phyloP scores from a whole-genome alignment of 805 yeast species.

The Starmerella stigmatis region DNA sequence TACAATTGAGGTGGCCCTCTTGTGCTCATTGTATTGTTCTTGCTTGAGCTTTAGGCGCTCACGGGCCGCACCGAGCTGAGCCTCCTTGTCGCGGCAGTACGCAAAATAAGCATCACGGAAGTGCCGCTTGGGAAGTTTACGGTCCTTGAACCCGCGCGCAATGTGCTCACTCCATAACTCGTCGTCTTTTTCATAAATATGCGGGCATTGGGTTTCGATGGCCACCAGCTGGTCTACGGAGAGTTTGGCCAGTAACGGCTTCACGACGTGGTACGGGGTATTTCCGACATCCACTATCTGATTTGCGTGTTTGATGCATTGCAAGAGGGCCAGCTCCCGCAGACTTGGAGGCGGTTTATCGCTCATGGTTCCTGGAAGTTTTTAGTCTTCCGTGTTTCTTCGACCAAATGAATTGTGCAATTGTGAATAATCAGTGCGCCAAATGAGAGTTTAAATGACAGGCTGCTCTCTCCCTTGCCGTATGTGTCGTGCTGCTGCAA shows the following conservation, averaged over 20 bases:
- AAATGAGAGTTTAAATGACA: too few species aligned
- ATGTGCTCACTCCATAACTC: constrained; percentile 31
- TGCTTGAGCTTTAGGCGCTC: constrained; percentile 29
- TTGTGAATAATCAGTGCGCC: too few species aligned
- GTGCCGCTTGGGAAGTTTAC: constrained; percentile 26
- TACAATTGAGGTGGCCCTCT: constrained; percentile 23
- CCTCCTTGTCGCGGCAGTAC: constrained; percentile 34
- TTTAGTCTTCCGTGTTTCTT: neutral
- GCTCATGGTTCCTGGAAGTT: neutral
- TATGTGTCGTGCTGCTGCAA: neutral
- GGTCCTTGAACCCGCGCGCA: constrained; percentile 29
- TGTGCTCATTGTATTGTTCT: constrained; percentile 24
- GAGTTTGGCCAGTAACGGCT: constrained; percentile 31
- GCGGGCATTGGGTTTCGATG: constrained; percentile 29
- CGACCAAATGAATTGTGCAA: too few species aligned
- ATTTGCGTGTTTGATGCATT: constrained; percentile 19
- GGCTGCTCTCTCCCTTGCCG: neutral
- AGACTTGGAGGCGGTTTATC: constrained; percentile 21
- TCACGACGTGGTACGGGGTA: constrained; percentile 31
- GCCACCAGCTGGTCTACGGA: constrained; percentile 30
- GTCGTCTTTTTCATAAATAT: constrained; percentile 26
- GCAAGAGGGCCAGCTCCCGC: constrained; percentile 20
- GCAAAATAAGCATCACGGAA: constrained; percentile 26
- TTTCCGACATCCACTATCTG: constrained; percentile 33
- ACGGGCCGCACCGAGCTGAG: constrained; percentile 38